These are phyloP conservation scores for Volvox carteri DNA, from an alignment of 163 green algal species.

Conservation along the genomic window DNA sequence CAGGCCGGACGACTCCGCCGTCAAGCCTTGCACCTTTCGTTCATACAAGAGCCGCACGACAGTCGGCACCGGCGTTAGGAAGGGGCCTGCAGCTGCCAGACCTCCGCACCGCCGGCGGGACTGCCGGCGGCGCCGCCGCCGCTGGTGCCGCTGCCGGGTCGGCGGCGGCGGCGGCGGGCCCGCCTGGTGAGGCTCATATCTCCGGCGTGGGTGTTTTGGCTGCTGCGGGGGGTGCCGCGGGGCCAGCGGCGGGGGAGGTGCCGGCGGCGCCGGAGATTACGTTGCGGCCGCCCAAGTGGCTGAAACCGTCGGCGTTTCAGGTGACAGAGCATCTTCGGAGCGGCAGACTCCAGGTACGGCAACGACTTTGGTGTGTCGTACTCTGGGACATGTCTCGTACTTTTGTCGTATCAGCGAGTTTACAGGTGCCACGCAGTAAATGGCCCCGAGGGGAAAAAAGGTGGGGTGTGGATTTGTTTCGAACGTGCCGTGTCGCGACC, in stretches of 20 bases:
- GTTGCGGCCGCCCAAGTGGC: conserved; percentile 13
- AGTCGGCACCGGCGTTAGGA: background rate
- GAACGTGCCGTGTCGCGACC: too few species aligned
- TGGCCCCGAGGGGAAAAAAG: too few species aligned
- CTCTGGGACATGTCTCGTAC: too few species aligned
- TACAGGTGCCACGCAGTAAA: too few species aligned
- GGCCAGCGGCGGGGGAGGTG: conserved; percentile 11
- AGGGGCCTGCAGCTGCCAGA: background rate
- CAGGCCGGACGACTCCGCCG: background rate
- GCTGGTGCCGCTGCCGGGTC: background rate
- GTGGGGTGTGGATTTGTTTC: too few species aligned
- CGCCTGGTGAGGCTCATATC: background rate
- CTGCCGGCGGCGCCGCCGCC: background rate
- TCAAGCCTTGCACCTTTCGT: background rate
- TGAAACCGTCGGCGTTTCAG: conserved; percentile 47
- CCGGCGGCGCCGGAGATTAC: background rate
- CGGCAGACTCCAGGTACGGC: conserved; percentile 20
- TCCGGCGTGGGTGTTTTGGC: background rate
- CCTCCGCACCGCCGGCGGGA: background rate
- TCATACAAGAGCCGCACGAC: background rate
- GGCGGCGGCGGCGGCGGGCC: background rate
- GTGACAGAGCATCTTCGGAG: conserved; percentile 34
- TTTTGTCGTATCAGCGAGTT: too few species aligned
- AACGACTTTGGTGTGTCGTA: too few species aligned
- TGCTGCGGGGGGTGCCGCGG: background rate